These are phyloP conservation scores for Gossypium raimondii DNA, from an alignment of 345 rosid species.

Conservation along the genomic window DNA sequence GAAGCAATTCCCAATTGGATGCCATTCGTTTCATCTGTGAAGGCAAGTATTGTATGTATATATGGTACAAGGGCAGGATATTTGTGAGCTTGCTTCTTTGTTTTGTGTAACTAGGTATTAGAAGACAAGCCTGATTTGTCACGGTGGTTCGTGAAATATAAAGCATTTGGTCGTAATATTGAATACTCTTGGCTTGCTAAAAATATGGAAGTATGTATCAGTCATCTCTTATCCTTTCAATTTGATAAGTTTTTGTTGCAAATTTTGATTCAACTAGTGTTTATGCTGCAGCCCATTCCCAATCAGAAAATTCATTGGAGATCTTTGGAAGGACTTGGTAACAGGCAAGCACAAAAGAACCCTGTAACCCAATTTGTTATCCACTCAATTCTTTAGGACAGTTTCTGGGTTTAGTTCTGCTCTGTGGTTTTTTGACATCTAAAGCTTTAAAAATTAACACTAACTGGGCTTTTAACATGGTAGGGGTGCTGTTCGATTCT, in stretches of 20 bases:
- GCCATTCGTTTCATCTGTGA: slow-evolving; percentile 83
- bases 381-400: background rate
- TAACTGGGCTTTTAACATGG: background rate
- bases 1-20: slow-evolving; percentile 91
- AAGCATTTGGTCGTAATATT: slow-evolving; percentile 77
- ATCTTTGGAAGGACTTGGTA: slow-evolving; percentile 14
- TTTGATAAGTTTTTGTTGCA: background rate
- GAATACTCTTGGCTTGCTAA: slow-evolving; percentile 92
- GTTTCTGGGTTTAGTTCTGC: too few species aligned
- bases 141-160: slow-evolving; percentile 70
- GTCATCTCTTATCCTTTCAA: background rate
- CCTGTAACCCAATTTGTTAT: background rate
- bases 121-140: slow-evolving; percentile 79
- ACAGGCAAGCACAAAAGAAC: background rate
- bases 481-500: slow-evolving; percentile 64
- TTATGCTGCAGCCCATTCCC: slow-evolving; percentile 5
- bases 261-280: background rate
- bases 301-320: slow-evolving; percentile 17
- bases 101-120: slow-evolving; percentile 38
- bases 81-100: slow-evolving; percentile 17
- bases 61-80: background rate
- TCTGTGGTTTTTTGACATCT: too few species aligned
- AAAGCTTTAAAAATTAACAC: too few species aligned
- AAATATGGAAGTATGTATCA: slow-evolving; percentile 68
- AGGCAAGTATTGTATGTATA: slow-evolving; percentile 33